Percentiles rank a stretch among this genome's conserved stretches.
These are phyloP conservation scores for Colletotrichum tofieldiae DNA, from an alignment of 2,329 filamentous ascomycete genomes.

Conservation along the genomic window DNA sequence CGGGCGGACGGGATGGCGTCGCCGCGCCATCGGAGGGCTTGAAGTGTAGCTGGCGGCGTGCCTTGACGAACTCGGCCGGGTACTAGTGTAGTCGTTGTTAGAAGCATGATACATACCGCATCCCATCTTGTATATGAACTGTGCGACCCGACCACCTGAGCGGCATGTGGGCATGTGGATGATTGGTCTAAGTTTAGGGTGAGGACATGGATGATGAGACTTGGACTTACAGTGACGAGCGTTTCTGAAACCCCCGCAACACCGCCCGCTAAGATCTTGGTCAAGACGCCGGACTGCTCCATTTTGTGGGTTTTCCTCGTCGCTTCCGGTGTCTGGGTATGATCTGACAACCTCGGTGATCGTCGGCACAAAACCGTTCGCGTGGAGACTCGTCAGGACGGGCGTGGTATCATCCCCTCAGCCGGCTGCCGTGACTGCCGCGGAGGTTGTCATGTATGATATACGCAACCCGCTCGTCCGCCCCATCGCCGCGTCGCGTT, in stretches of 20 bases:
- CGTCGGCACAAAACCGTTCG: not conserved
- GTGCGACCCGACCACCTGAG: not conserved
- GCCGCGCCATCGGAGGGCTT: not conserved
- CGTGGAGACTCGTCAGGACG: not conserved
- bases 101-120: not conserved
- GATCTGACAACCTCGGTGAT: conserved; percentile 7
- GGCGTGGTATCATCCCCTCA: not conserved
- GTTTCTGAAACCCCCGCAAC: conserved; percentile 37
- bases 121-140: not conserved
- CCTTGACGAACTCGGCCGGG: conserved; percentile 30
- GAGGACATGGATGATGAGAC: not conserved
- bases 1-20: not conserved
- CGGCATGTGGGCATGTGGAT: not conserved
- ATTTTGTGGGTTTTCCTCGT: conserved; percentile 3
- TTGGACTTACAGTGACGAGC: conserved; percentile 20
- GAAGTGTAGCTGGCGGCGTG: conserved; percentile 21
- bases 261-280: conserved; percentile 32
- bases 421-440: not conserved
- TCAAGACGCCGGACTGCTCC: conserved; percentile 26
- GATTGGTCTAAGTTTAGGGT: not conserved
- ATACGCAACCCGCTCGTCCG: not conserved
- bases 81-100: conserved; percentile 7
- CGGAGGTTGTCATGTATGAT: not conserved
- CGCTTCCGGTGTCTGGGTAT: not conserved
- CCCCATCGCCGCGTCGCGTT: not conserved